phyloP scores from a whole-genome alignment of 345 rosid species.

The Citrus glauca region DNA sequence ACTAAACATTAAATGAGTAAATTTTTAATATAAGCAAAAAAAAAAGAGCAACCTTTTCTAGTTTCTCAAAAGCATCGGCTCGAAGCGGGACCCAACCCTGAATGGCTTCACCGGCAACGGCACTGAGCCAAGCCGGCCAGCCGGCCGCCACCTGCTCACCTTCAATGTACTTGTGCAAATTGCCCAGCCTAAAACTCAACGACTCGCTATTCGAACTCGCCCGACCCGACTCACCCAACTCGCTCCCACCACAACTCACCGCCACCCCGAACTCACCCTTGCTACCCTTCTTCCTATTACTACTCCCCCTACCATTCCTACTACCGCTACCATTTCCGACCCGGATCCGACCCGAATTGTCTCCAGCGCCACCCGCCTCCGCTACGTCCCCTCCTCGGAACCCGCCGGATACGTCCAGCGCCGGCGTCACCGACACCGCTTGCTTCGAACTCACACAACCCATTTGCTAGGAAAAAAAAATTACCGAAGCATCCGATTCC shows the following conservation, averaged over 20 bases:
- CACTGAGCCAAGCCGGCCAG: slow-evolving; percentile 98
- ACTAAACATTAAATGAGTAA: slow-evolving; percentile 1
- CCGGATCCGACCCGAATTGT: slow-evolving; percentile 33
- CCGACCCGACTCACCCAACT: slow-evolving; percentile 70
- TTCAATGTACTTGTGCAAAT: slow-evolving; percentile 66
- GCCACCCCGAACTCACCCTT: slow-evolving; percentile 22
- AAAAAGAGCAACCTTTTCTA: slow-evolving; percentile 65
- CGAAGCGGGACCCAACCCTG: slow-evolving; percentile 96
- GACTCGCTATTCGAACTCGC: slow-evolving; percentile 69
- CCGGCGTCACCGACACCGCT: slow-evolving; percentile 85
- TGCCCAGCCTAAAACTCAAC: slow-evolving; percentile 72
- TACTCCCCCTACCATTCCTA: slow-evolving; percentile 11
- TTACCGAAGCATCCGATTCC: not conserved
- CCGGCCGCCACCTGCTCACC: slow-evolving; percentile 99
- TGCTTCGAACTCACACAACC: slow-evolving; percentile 99
- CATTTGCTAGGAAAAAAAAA: slow-evolving; percentile 35
- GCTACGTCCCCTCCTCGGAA: slow-evolving; percentile 31
- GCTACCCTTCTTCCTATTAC: slow-evolving; percentile 20
- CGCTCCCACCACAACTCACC: slow-evolving; percentile 46
- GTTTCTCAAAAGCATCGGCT: slow-evolving; percentile 76
- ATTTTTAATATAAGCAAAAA: not conserved
- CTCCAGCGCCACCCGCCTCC: not conserved
- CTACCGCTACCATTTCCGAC: slow-evolving; percentile 18
- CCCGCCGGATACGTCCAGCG: slow-evolving; percentile 63
- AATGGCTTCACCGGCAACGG: slow-evolving; percentile 94